phyloP scores from a whole-genome alignment of 768 basidiomycete species.

The Termitomyces sp. region DNA sequence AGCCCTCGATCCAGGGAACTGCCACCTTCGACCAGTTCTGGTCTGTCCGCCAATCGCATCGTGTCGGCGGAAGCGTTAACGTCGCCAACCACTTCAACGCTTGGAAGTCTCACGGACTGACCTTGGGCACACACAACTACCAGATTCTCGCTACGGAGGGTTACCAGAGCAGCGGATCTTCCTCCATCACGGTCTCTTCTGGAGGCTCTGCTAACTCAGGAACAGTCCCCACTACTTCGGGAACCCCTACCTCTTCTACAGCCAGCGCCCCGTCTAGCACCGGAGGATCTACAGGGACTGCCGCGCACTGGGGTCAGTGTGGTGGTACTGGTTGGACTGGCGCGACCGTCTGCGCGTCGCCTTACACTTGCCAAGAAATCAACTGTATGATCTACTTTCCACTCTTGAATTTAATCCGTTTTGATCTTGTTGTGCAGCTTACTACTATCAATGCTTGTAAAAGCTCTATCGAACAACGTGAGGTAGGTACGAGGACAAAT shows the following conservation, averaged over 20 bases:
- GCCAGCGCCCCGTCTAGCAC: neutral
- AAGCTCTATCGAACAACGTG: neutral
- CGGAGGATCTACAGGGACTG: neutral
- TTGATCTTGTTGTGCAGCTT: neutral
- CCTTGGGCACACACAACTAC: constrained; percentile 36
- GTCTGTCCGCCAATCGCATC: constrained; percentile 36
- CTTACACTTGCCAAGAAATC: neutral
- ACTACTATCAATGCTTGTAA: constrained; percentile 1
- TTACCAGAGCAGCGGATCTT: constrained; percentile 34
- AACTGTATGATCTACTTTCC: neutral
- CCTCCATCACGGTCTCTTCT: constrained; percentile 13
- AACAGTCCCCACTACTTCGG: neutral
- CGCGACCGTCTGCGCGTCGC: neutral
- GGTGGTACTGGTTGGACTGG: constrained; percentile 2
- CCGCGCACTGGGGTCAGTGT: neutral
- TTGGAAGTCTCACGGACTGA: constrained; percentile 35
- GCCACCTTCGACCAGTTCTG: constrained; percentile 44
- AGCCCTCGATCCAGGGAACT: constrained; percentile 39
- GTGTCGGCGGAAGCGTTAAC: constrained; percentile 30
- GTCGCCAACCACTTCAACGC: constrained; percentile 40
- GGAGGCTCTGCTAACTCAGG: neutral
- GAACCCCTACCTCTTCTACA: neutral
- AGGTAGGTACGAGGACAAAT: neutral
- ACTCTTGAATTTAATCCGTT: neutral
- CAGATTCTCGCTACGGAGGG: constrained; percentile 47